Base-by-base conservation (phyloP, 106 monocot species). In the Dendrobium catenatum region DNA sequence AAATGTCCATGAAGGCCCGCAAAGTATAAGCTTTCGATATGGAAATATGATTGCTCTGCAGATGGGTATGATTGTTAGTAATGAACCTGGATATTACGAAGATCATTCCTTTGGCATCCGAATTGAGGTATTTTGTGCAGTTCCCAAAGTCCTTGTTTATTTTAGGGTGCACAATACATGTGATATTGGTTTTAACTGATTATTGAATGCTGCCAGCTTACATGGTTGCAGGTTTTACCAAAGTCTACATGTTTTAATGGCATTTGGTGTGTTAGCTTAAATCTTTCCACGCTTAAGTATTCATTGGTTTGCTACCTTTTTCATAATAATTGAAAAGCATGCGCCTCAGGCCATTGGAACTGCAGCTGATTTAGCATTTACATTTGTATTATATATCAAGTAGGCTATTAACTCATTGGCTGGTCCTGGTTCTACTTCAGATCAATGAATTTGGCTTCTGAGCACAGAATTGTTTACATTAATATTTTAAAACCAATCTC, bases 1-100 rank as follows among this genome's bases (percentile, higher is more conserved):
- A 81, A 97, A 97, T 86, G 97, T 97, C 8, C 97, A 97, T 80
- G 97, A 97, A 89, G 97, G 97, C 29, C 97, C 97, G 78, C 97
- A 97, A 46, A 88, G 97, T 80, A 97, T 97, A 82, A 97, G 97
- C 86, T 94, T 87, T 80, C 83, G 97, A 78, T 97, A 79, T 88
- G 92, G 94, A 85, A 97, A 97, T 85, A 88, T 91, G 88, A 94
- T 90, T 75, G 80, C 97, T 31, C 84, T 97, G 86, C 94, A 88
- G 76, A 86, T 83, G 77, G 94, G 97, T 26, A 97, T 97, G 97
- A 80, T 97, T 85, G 92, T 97, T 58, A 97, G 97, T 86, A 94
- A 97, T 79, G 97, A 97, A 78, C 97, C 97, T 79, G 97, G 97
- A 37, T 97, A 94, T 83, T 97, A 97, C 74, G 97, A 97, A 88